Conservation (phyloP, 495 filamentous ascomycete species). For the Xylaria intraflava region DNA sequence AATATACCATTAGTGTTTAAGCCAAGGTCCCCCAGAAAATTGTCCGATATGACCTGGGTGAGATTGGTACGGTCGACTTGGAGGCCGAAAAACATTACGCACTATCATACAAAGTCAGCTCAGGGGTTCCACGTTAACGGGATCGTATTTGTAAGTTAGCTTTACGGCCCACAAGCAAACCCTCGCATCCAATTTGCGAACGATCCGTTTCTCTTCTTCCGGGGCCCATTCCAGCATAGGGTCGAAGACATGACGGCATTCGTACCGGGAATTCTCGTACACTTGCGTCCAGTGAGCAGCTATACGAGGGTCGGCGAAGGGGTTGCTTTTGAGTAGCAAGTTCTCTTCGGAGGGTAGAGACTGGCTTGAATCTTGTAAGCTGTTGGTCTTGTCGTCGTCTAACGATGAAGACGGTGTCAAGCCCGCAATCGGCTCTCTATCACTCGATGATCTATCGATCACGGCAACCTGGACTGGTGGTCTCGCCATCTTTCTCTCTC, state of each 20-base stretch:
- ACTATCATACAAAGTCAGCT: conserved; percentile 17
- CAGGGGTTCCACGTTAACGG: background rate
- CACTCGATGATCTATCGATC: too few species aligned
- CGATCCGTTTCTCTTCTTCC: conserved; percentile 45
- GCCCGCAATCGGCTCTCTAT: background rate
- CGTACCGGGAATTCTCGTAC: conserved; percentile 32
- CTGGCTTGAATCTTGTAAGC: background rate
- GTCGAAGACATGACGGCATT: conserved; percentile 48
- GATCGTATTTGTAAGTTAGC: conserved; percentile 8
- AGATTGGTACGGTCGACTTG: conserved; percentile 55
- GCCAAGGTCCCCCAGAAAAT: conserved; percentile 47
- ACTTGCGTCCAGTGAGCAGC: conserved; percentile 24
- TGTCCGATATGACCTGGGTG: conserved; percentile 49
- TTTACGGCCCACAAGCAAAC: conserved; percentile 46
- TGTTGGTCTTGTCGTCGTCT: background rate
- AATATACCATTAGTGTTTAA: conserved; percentile 46
- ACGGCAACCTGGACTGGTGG: background rate
- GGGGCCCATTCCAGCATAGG: conserved; percentile 46
- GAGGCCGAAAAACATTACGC: conserved; percentile 49
- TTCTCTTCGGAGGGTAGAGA: conserved; percentile 6
- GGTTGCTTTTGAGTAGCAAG: conserved; percentile 20
- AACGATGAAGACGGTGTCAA: background rate
- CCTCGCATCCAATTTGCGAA: conserved; percentile 48
- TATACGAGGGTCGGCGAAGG: conserved; percentile 25
- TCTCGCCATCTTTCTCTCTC: conserved; percentile 6